A percentile compares a stretch with the other conserved stretches of the same genome.
phyloP scores from a whole-genome alignment of 495 filamentous ascomycete genomes.

The Wilcoxina mikolae region DNA sequence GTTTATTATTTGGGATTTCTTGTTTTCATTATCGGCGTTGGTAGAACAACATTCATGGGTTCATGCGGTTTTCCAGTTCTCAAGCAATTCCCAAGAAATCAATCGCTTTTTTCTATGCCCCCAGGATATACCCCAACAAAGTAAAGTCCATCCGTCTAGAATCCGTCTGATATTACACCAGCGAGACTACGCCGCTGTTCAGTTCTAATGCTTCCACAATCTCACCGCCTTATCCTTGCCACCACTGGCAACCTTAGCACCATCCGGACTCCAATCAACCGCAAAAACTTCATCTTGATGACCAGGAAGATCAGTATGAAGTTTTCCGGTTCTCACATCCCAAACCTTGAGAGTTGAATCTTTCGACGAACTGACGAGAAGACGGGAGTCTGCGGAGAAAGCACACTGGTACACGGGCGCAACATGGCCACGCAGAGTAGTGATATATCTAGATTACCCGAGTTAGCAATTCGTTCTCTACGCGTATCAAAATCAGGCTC shows the following conservation, averaged over 20 bases:
- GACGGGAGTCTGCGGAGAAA: slow-evolving; percentile 75
- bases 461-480: neutral
- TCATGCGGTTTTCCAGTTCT: too few species aligned
- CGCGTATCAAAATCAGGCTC: neutral
- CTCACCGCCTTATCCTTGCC: slow-evolving; percentile 63
- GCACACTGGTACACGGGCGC: slow-evolving; percentile 80
- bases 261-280: slow-evolving; percentile 83
- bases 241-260: slow-evolving; percentile 68
- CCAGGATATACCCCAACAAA: too few species aligned
- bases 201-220: slow-evolving; percentile 29
- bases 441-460: too few species aligned
- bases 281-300: slow-evolving; percentile 93
- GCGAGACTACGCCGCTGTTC: too few species aligned
- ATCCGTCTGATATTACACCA: too few species aligned
- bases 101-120: too few species aligned
- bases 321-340: slow-evolving; percentile 71
- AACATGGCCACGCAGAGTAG: slow-evolving; percentile 77
- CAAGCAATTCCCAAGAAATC: too few species aligned
- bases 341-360: slow-evolving; percentile 93
- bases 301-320: slow-evolving; percentile 70
- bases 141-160: too few species aligned
- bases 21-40: neutral
- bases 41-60: slow-evolving; percentile 1
- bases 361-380: slow-evolving; percentile 73
- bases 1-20: neutral